Base-by-base conservation (phyloP, 352 stramenopile genomes). In the Albugo candida region DNA sequence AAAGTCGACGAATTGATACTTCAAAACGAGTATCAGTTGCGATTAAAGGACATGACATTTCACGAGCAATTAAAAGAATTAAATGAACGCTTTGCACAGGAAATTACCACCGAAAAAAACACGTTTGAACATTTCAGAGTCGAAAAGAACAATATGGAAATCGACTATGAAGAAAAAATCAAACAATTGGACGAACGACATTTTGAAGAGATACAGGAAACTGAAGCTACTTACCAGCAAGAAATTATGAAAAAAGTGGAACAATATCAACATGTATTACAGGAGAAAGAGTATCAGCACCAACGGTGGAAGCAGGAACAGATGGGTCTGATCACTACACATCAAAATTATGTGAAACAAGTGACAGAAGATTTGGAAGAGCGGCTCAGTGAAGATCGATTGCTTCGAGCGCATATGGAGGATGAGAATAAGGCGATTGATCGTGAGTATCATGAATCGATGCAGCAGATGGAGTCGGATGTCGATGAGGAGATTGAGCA, bases 21-120 rank as follows among this genome's bases (percentile, higher is more conserved):
- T 13, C 81, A 96, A 53, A 97, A 96, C 54, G 89, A 97, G 47
- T 97, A 97, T 58, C 83, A 97, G 49, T 57, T 97, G 18, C 72
- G 88, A 11, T 64, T 97, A 13, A 95, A 96, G 49, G 86, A 97
- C 53, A 95, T 97, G 84, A 94, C 87, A 48, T 95, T 95, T 64
- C 83, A 79, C 44, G 88, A 97, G 51, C 92, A 95, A 46, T 67
- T 96, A 21, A 96, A 97, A 55, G 89, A 97, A 50, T 55, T 93
- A 35, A 94, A 73, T 3, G 83, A 96, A 45, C 89, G 93, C 54
- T 97, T 94, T 55, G 91, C 76, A 2, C 82, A 94, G 53, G 82
- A 96, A 61, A 81, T 96, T 36, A 85, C 95, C 50, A 62, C 86
- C 40, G 83, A 95, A 55, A 93, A 94, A 53, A 89, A 86, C 60